A percentile compares a stretch with the other conserved stretches of the same genome.
These are phyloP conservation scores for Evernia prunastri DNA, from an alignment of 495 filamentous ascomycete species.

Conservation along the genomic window DNA sequence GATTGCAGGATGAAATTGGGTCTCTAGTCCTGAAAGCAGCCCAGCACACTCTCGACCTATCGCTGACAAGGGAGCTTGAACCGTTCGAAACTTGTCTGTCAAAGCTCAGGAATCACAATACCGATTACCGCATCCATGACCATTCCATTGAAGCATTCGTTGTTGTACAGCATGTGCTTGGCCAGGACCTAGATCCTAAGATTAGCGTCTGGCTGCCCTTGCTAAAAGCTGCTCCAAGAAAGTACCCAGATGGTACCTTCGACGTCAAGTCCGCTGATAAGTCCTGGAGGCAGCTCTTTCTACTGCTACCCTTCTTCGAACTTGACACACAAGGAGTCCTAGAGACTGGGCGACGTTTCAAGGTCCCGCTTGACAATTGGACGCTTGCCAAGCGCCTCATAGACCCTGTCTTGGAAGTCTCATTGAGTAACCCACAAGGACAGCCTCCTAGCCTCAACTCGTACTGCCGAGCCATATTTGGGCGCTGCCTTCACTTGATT, in stretches of 20 bases:
- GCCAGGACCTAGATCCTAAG: constrained; percentile 39
- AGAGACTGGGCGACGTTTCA: constrained; percentile 50
- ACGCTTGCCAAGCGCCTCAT: constrained; percentile 57
- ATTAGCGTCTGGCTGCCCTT: constrained; percentile 53
- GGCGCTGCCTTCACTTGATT: constrained; percentile 73
- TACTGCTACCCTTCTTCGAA: constrained; percentile 67
- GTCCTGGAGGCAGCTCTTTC: constrained; percentile 68
- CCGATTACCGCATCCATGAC: constrained; percentile 57
- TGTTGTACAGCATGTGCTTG: constrained; percentile 53
- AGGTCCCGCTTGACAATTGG: constrained; percentile 62
- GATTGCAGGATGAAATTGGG: constrained; percentile 26
- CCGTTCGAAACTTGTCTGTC: constrained; percentile 1
- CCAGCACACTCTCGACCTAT: constrained; percentile 29
- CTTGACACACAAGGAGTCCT: constrained; percentile 63
- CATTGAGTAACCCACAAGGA: constrained; percentile 45
- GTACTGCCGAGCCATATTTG: constrained; percentile 68
- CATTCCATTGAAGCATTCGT: constrained; percentile 59
- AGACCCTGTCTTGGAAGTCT: constrained; percentile 58
- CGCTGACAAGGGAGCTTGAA: background rate
- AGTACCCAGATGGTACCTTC: constrained; percentile 1
- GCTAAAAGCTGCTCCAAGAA: constrained; percentile 33
- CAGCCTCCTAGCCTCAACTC: constrained; percentile 65
- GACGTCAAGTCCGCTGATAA: constrained; percentile 58
- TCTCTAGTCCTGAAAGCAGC: constrained; percentile 32
- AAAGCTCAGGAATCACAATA: constrained; percentile 10